Percentiles rank a stretch among this genome's conserved stretches.
phyloP scores from a whole-genome alignment of 805 yeast genomes.

The Hanseniaspora pseudoguilliermondii region DNA sequence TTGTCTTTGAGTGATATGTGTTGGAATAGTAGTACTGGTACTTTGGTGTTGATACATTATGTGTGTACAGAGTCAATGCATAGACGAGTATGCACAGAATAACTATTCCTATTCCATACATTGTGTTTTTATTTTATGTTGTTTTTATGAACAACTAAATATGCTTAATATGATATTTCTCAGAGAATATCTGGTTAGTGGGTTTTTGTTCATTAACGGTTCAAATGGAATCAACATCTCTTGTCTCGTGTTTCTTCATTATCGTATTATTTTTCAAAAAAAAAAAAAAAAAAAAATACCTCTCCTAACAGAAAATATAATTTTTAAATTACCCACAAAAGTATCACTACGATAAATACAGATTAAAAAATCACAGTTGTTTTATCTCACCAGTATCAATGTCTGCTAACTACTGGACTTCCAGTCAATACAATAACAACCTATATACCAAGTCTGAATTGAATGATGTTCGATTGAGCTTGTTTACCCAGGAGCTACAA shows the following conservation, averaged over 20 bases:
- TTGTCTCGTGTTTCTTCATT: too few relatives aligned
- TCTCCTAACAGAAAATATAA: too few relatives aligned
- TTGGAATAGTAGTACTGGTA: background rate
- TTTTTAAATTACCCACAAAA: background rate
- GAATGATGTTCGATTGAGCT: slow-evolving; percentile 7
- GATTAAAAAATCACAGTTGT: background rate
- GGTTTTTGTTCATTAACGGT: too few relatives aligned
- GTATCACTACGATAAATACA: background rate
- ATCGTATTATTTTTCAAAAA: too few relatives aligned
- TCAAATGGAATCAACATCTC: too few relatives aligned
- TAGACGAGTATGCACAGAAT: background rate
- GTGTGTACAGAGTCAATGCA: background rate
- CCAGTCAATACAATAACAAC: slow-evolving; percentile 49
- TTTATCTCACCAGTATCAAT: slow-evolving; percentile 14
- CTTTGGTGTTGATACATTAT: background rate
- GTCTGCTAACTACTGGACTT: slow-evolving; percentile 84
- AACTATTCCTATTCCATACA: too few relatives aligned
- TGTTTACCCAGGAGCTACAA: slow-evolving; percentile 6
- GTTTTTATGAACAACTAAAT: too few relatives aligned
- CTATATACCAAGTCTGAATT: slow-evolving; percentile 5
- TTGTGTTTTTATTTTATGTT: too few relatives aligned
- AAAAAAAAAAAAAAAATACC: too few relatives aligned
- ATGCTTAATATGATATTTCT: too few relatives aligned
- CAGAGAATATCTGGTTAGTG: too few relatives aligned
- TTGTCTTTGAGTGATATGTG: background rate